phyloP scores from a whole-genome alignment of 2,329 filamentous ascomycete species.

The Phaeosphaeria sp. region DNA sequence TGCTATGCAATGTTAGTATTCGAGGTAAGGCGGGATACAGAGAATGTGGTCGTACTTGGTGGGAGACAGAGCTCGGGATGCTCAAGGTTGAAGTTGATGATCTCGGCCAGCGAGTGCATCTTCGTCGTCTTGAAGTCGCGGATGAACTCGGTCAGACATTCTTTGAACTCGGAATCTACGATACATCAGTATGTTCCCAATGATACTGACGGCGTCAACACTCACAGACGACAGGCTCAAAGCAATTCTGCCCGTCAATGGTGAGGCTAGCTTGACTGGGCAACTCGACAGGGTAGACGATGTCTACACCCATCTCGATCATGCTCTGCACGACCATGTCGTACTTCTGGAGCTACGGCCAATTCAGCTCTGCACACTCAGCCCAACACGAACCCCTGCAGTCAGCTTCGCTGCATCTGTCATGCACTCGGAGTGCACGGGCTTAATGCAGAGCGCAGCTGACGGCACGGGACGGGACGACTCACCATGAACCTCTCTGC shows the following conservation, averaged over 20 bases:
- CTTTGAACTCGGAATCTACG: constrained; percentile 45
- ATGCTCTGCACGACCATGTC: constrained; percentile 44
- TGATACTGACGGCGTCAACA: constrained; percentile 1
- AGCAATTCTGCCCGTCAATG: constrained; percentile 41
- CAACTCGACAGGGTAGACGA: constrained; percentile 44
- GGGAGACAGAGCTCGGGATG: constrained; percentile 45
- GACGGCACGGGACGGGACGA: constrained; percentile 7
- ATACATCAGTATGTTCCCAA: constrained; percentile 3
- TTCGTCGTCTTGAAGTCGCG: constrained; percentile 44
- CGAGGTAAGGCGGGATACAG: background rate
- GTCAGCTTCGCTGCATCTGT: background rate
- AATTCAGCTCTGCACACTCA: constrained; percentile 16
- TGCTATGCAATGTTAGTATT: constrained; percentile 16
- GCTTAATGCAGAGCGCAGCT: constrained; percentile 2
- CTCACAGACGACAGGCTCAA: constrained; percentile 47
- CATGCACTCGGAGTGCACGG: constrained; percentile 3
- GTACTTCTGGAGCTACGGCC: constrained; percentile 42
- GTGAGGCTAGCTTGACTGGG: constrained; percentile 39
- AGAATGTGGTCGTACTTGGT: constrained; percentile 25
- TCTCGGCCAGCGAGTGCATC: constrained; percentile 46
- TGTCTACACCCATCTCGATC: constrained; percentile 45
- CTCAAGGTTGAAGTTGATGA: constrained; percentile 48
- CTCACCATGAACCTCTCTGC: constrained; percentile 48
- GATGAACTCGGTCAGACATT: constrained; percentile 43
- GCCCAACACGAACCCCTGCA: constrained; percentile 6